A percentile compares a stretch with the other conserved stretches of the same genome.
Conservation (phyloP, 2,329 filamentous ascomycete species). For the Pseudogymnoascus sp. region DNA sequence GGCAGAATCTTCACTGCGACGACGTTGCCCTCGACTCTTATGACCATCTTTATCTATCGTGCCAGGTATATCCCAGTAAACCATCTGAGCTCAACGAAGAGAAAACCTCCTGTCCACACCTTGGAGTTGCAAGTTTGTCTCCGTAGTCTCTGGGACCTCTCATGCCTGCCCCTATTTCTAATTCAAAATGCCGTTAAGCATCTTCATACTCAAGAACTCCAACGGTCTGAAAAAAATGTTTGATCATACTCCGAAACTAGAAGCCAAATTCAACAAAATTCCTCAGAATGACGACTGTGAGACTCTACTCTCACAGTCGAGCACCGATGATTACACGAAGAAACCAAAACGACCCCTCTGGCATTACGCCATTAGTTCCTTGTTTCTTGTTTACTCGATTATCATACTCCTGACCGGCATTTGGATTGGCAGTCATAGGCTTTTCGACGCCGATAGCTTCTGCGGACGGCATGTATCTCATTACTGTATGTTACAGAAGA, state of each 20-base stretch:
- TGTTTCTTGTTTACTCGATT: neutral
- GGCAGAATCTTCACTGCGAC: neutral
- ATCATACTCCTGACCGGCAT: neutral
- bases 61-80: neutral
- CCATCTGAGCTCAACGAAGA: neutral
- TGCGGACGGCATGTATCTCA: neutral
- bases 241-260: neutral
- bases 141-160: neutral
- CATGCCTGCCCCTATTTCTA: neutral
- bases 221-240: neutral
- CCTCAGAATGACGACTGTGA: neutral
- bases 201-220: neutral
- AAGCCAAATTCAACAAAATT: neutral
- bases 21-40: neutral
- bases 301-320: neutral
- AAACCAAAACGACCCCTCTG: neutral
- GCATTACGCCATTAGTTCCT: neutral
- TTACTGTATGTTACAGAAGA: neutral
- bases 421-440: neutral
- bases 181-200: conserved; percentile 6
- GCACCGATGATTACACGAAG: neutral
- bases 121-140: neutral
- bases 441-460: neutral
- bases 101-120: neutral
- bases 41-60: neutral